Conservation (phyloP, 768 basidiomycete species). For the Rubroboletus satanas region DNA sequence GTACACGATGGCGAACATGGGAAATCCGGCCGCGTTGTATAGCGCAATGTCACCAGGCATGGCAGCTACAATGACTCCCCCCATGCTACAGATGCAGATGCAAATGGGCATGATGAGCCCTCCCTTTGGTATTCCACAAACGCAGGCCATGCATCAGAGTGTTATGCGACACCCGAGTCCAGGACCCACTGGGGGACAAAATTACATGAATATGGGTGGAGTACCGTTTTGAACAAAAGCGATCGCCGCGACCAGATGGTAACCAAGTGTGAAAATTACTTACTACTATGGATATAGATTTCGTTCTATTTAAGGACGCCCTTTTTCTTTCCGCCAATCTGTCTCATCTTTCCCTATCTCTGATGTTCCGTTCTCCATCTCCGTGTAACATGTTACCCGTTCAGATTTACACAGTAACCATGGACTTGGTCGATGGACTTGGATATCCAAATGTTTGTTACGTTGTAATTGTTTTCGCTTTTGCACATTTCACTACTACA, state of each 20-base stretch:
- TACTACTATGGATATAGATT: constrained; percentile 26
- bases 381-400: constrained; percentile 30
- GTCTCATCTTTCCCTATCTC: constrained; percentile 12
- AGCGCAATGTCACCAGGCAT: constrained; percentile 31
- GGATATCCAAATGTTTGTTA: constrained; percentile 49
- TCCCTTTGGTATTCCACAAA: constrained; percentile 51
- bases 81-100: constrained; percentile 46
- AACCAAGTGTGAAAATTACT: constrained; percentile 8
- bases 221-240: constrained; percentile 27
- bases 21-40: constrained; percentile 44
- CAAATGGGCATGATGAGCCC: constrained; percentile 44
- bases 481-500: constrained; percentile 12
- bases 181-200: constrained; percentile 45
- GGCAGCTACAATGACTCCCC: constrained; percentile 28
- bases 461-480: constrained; percentile 42
- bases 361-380: constrained; percentile 18
- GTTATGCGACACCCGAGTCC: constrained; percentile 82
- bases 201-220: constrained; percentile 43
- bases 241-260: constrained; percentile 2
- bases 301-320: constrained; percentile 15
- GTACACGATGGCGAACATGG: constrained; percentile 40
- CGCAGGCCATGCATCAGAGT: constrained; percentile 80
- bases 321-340: constrained; percentile 16
- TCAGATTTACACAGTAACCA: constrained; percentile 28
- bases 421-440: constrained; percentile 52